Evolutionary conservation across 176 grass and related monocot species (phyloP).

Genomic region (Melocanna baccifera): DNA sequence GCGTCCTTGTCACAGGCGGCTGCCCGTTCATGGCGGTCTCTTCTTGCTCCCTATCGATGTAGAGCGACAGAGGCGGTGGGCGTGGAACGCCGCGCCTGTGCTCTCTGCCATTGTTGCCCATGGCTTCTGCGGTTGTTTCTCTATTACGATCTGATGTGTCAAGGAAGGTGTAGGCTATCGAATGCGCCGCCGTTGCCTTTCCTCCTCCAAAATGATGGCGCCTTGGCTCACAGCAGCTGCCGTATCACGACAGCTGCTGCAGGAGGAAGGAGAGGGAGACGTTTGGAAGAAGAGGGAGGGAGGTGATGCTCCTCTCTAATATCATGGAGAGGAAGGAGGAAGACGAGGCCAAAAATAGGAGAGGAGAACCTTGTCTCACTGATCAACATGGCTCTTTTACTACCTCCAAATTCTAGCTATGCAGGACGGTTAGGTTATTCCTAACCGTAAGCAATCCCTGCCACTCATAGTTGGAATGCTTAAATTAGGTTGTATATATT

Average conservation of each 20-base stretch:
- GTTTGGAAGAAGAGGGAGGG: slow-evolving; percentile 12
- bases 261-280: slow-evolving; percentile 36
- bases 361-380: background rate
- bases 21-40: background rate
- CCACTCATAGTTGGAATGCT: background rate
- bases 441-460: background rate
- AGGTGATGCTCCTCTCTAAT: slow-evolving; percentile 19
- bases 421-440: background rate
- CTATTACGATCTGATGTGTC: background rate
- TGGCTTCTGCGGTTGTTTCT: slow-evolving; percentile 6
- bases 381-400: background rate
- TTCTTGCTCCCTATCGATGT: slow-evolving; percentile 28
- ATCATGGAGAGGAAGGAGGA: slow-evolving; percentile 15
- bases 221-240: slow-evolving; percentile 27
- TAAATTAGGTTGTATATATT: slow-evolving; percentile 30
- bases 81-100: slow-evolving; percentile 34
- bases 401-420: slow-evolving; percentile 20
- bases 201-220: slow-evolving; percentile 4
- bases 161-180: slow-evolving; percentile 22
- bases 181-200: slow-evolving; percentile 7
- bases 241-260: slow-evolving; percentile 25
- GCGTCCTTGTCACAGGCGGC: background rate
- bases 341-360: slow-evolving; percentile 37
- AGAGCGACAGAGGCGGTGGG: slow-evolving; percentile 33
- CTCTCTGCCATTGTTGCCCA: slow-evolving; percentile 20